These are phyloP conservation scores for Arctium lappa DNA, from an alignment of 129 eudicot species.

Conservation along the genomic window DNA sequence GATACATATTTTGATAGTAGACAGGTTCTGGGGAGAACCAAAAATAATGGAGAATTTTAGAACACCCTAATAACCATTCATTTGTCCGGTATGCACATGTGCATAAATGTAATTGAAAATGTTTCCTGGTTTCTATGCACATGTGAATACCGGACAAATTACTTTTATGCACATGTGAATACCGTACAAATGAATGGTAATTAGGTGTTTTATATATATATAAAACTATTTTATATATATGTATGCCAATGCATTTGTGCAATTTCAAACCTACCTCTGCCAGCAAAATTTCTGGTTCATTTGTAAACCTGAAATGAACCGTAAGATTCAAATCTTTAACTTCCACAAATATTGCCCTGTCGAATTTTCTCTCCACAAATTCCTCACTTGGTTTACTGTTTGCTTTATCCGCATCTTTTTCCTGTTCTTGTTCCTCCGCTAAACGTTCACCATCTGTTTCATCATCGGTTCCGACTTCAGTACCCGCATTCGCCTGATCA, in stretches of 20 bases:
- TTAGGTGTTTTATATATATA: too few species aligned
- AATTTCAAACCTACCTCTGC: slow-evolving; percentile 49
- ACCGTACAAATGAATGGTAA: too few species aligned
- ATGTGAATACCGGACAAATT: too few species aligned
- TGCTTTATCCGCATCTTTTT: slow-evolving; percentile 22
- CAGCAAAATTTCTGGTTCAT: slow-evolving; percentile 78
- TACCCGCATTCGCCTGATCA: slow-evolving; percentile 29
- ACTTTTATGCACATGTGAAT: too few species aligned
- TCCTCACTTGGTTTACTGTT: slow-evolving; percentile 17
- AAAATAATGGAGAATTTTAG: too few species aligned
- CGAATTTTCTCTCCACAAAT: slow-evolving; percentile 32
- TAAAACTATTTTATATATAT: too few species aligned
- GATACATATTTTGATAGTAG: too few species aligned
- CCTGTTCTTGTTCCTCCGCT: slow-evolving; percentile 23
- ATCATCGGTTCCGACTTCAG: slow-evolving; percentile 28
- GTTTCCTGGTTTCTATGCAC: too few species aligned
- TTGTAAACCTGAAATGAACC: slow-evolving; percentile 59
- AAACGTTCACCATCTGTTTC: slow-evolving; percentile 27
- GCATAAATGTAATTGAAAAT: too few species aligned
- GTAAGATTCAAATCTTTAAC: slow-evolving; percentile 45
- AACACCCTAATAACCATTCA: too few species aligned
- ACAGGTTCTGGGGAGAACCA: too few species aligned
- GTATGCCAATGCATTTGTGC: background rate
- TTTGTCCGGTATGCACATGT: too few species aligned
- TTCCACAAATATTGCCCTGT: slow-evolving; percentile 41